Percentiles rank a stretch among this genome's conserved stretches.
Conservation (phyloP, 129 eudicot genomes). For the Ambrosia trifida region DNA sequence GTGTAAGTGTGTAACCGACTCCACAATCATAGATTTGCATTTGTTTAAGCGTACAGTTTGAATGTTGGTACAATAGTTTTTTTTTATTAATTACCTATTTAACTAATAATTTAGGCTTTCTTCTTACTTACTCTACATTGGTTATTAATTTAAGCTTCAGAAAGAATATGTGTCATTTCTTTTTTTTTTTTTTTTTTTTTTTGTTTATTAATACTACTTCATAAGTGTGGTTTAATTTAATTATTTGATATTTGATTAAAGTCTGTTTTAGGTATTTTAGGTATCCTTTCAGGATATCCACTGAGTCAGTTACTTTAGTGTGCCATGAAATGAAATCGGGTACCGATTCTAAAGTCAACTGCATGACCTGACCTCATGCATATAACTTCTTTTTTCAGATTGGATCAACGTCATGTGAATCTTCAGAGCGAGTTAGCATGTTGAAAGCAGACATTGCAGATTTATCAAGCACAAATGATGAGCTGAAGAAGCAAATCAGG, state of each 20-base stretch:
- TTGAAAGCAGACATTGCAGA: conserved; percentile 55
- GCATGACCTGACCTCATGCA: neutral
- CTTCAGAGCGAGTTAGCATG: conserved; percentile 46
- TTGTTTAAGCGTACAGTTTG: neutral
- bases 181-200: neutral
- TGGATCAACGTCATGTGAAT: conserved; percentile 52
- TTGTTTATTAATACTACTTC: conserved; percentile 11
- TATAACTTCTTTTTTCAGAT: conserved; percentile 30
- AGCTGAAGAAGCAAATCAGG: conserved; percentile 59
- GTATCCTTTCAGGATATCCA: conserved; percentile 7
- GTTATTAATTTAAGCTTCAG: conserved; percentile 14
- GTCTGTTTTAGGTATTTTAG: neutral
- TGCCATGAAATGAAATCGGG: neutral
- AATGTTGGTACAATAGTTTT: neutral
- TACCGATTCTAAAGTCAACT: neutral
- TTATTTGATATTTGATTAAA: neutral
- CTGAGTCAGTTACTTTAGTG: neutral
- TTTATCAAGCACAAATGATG: conserved; percentile 48
- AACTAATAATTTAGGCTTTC: conserved; percentile 11
- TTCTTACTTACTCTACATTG: neutral
- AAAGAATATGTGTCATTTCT: neutral
- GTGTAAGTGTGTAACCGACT: neutral
- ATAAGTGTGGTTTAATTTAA: conserved; percentile 21
- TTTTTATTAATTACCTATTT: neutral
- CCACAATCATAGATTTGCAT: conserved; percentile 5